Conservation (phyloP, 1,284 basidiomycete species). For the Ceratobasidium sp. region DNA sequence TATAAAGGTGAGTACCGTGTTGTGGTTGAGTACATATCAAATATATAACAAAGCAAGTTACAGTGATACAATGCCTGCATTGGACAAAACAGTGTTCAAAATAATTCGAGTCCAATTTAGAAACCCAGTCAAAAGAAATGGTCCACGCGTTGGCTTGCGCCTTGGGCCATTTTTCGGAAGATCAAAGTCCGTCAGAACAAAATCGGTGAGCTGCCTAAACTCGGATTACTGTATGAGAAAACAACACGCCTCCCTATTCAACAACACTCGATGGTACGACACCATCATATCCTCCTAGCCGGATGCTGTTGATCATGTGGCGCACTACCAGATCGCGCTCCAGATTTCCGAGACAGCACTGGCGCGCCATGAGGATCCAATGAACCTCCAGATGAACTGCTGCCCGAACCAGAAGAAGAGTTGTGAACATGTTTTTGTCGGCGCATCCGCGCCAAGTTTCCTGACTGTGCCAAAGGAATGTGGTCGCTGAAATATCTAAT, state of each 20-base stretch:
- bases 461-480: neutral
- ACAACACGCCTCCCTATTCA: no score
- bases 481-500: neutral
- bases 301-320: neutral
- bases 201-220: no score
- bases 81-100: neutral
- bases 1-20: neutral
- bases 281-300: neutral
- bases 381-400: conserved; percentile 1
- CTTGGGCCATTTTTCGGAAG: no score
- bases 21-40: conserved; percentile 10
- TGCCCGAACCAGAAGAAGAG: conserved; percentile 8
- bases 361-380: neutral
- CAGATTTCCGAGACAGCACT: neutral
- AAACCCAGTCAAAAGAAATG: no score
- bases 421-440: conserved; percentile 24
- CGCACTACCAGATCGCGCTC: neutral
- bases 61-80: conserved; percentile 34
- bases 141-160: conserved; percentile 2
- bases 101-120: neutral
- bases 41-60: conserved; percentile 16
- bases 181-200: no score
- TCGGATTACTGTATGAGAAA: no score
- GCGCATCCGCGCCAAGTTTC: conserved; percentile 25
- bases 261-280: neutral